Evolutionary conservation across 371 early-diverging fungal species (phyloP).

Genomic region (Lichtheimia corymbifera): DNA sequence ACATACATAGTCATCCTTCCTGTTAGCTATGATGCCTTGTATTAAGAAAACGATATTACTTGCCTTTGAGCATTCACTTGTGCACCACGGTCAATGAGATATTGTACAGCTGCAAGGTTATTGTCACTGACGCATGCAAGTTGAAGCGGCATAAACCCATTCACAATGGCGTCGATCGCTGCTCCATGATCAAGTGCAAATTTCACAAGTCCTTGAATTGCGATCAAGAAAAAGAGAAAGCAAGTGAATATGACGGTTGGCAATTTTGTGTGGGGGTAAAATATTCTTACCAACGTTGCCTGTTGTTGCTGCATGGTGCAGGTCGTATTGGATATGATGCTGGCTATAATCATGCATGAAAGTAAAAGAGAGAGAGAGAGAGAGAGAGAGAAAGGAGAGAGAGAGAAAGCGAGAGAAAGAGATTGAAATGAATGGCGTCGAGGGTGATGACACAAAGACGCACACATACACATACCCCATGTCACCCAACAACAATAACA

Average conservation of each 20-base stretch:
- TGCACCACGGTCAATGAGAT: slow-evolving; percentile 72
- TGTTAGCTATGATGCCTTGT: no score
- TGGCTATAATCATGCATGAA: no score
- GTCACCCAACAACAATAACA: no score
- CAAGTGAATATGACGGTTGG: no score
- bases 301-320: slow-evolving; percentile 63
- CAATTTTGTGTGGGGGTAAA: no score
- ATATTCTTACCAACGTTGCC: slow-evolving; percentile 60
- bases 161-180: slow-evolving; percentile 66
- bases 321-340: slow-evolving; percentile 25
- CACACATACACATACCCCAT: no score
- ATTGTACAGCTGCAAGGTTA: slow-evolving; percentile 67
- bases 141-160: slow-evolving; percentile 73
- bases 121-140: slow-evolving; percentile 67
- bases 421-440: no score
- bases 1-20: background rate
- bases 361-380: no score
- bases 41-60: background rate
- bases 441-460: no score
- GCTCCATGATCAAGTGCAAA: slow-evolving; percentile 76
- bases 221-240: no score
- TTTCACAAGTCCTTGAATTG: slow-evolving; percentile 58
- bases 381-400: no score
- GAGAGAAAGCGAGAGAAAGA: no score
- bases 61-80: slow-evolving; percentile 70